Evolutionary conservation across 2,329 filamentous ascomycete species (phyloP).

Genomic region (Pestalotiopsis sp.): DNA sequence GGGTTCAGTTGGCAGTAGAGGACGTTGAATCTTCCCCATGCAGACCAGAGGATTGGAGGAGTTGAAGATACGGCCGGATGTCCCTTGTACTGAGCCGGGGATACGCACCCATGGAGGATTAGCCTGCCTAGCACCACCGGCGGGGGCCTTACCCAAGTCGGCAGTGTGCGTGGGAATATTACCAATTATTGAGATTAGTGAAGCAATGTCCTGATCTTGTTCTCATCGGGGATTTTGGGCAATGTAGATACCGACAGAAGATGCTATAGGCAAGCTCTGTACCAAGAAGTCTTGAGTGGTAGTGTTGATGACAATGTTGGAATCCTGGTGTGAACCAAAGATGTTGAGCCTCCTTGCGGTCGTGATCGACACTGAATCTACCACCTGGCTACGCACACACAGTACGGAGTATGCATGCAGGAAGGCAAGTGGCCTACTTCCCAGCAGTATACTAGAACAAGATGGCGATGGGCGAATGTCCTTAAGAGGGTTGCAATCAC

Average conservation of each 20-base stretch:
- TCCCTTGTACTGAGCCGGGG: not conserved
- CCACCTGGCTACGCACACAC: too few species aligned
- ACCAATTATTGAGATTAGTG: not conserved
- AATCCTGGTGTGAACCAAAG: not conserved
- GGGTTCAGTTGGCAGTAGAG: not conserved
- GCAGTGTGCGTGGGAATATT: not conserved
- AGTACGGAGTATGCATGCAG: too few species aligned
- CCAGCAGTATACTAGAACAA: not conserved
- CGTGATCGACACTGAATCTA: too few species aligned
- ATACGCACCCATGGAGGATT: constrained; percentile 1
- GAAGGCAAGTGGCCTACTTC: too few species aligned
- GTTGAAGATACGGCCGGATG: constrained; percentile 9
- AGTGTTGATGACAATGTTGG: not conserved
- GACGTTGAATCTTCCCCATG: constrained; percentile 12
- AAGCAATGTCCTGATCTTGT: not conserved
- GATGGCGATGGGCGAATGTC: not conserved
- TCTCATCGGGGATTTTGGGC: too few species aligned
- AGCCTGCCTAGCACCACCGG: not conserved
- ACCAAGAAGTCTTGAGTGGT: not conserved
- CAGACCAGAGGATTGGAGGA: constrained; percentile 4
- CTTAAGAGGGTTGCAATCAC: not conserved
- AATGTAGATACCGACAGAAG: too few species aligned
- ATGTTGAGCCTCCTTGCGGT: not conserved
- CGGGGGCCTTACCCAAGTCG: not conserved
- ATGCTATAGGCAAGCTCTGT: too few species aligned